phyloP scores from a whole-genome alignment of 2,329 filamentous ascomycete species.

The Beauveria sp. region DNA sequence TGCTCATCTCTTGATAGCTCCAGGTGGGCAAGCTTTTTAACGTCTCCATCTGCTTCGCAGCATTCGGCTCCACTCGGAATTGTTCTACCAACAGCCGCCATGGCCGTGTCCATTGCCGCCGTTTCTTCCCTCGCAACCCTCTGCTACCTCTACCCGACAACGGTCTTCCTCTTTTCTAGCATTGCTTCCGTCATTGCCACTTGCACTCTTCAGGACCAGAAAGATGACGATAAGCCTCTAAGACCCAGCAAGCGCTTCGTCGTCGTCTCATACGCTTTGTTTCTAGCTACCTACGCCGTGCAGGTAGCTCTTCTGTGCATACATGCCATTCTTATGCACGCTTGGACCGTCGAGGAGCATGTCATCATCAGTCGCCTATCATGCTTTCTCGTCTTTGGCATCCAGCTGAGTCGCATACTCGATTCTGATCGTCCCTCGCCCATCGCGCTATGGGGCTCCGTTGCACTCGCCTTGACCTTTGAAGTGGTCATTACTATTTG shows the following conservation, averaged over 20 bases:
- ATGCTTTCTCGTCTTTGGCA: slow-evolving; percentile 56
- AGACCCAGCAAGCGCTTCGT: slow-evolving; percentile 17
- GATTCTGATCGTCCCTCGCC: slow-evolving; percentile 45
- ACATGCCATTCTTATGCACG: slow-evolving; percentile 24
- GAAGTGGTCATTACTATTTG: slow-evolving; percentile 38
- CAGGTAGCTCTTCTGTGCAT: slow-evolving; percentile 36
- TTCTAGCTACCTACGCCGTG: slow-evolving; percentile 38
- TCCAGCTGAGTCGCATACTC: slow-evolving; percentile 47
- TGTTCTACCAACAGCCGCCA: not conserved
- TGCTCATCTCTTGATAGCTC: not conserved
- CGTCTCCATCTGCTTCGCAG: not conserved
- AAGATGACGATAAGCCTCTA: slow-evolving; percentile 12
- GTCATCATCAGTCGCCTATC: slow-evolving; percentile 50
- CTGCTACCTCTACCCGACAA: slow-evolving; percentile 51
- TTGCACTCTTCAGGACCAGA: slow-evolving; percentile 43
- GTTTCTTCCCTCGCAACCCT: slow-evolving; percentile 33
- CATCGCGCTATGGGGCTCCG: slow-evolving; percentile 58
- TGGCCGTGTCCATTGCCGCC: slow-evolving; percentile 17
- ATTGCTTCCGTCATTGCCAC: slow-evolving; percentile 41
- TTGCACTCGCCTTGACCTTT: slow-evolving; percentile 48
- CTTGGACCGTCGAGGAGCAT: slow-evolving; percentile 39
- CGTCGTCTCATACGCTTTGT: slow-evolving; percentile 36
- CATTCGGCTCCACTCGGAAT: not conserved
- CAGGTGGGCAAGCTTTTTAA: not conserved
- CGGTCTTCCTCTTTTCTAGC: slow-evolving; percentile 51